Evolutionary conservation across 1,139 yeast genomes (phyloP).

Genomic region (Kurtzmaniella natalensis): DNA sequence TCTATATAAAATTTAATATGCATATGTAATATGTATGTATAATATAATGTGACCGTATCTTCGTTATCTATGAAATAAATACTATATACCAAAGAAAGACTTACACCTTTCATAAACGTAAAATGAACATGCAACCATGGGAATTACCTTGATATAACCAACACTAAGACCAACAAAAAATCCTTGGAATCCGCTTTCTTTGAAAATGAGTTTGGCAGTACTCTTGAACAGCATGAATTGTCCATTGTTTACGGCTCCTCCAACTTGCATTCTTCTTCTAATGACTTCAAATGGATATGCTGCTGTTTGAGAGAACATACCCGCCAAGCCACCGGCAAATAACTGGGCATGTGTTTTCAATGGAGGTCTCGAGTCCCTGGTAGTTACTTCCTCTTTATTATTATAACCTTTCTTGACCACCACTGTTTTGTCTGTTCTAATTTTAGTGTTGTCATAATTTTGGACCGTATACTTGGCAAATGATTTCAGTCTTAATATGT

Average conservation of each 20-base stretch:
- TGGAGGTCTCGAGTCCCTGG: conserved; percentile 58
- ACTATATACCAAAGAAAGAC: conserved; percentile 53
- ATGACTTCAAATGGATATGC: conserved; percentile 96
- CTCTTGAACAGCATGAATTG: conserved; percentile 50
- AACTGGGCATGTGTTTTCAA: conserved; percentile 88
- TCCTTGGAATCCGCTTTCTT: conserved; percentile 76
- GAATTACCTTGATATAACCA: conserved; percentile 91
- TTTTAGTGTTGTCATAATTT: conserved; percentile 2
- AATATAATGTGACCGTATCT: neutral
- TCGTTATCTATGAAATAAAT: conserved; percentile 1
- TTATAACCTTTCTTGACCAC: conserved; percentile 26
- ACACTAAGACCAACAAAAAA: conserved; percentile 91
- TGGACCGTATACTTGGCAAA: conserved; percentile 57
- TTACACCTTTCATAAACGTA: conserved; percentile 90
- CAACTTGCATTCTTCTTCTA: conserved; percentile 93
- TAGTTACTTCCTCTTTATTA: conserved; percentile 22
- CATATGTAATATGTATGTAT: too few species aligned
- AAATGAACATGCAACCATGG: conserved; percentile 96
- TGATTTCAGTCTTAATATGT: conserved; percentile 59
- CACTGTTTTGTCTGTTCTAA: conserved; percentile 37
- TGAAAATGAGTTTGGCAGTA: conserved; percentile 55
- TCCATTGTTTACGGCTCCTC: conserved; percentile 70
- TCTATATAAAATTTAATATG: too few species aligned
- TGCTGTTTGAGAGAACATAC: conserved; percentile 92
- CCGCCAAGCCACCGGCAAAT: conserved; percentile 91